Evolutionary conservation across 306 rosid species (phyloP).

Genomic region (Pyrus communis): DNA sequence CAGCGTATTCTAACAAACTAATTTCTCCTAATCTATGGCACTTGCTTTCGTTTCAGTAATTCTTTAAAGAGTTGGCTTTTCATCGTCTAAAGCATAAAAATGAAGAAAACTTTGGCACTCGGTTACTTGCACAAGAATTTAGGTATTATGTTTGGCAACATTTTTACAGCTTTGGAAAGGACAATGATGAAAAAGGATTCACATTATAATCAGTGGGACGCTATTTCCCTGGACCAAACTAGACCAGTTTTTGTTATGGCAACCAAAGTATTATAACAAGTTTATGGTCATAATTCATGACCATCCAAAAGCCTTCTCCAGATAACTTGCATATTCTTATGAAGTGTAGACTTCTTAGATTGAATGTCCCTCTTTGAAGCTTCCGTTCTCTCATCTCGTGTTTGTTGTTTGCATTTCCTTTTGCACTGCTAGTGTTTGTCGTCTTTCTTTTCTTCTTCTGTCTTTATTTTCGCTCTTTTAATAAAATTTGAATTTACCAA

Average conservation of each 20-base stretch:
- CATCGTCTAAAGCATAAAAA: conserved; percentile 16
- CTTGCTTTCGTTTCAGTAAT: conserved; percentile 50
- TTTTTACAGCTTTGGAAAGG: conserved; percentile 14
- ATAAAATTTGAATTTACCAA: too few relatives aligned
- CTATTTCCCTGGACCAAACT: background rate
- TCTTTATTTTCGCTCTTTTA: too few relatives aligned
- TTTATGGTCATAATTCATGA: background rate
- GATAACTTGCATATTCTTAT: too few relatives aligned
- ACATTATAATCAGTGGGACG: background rate
- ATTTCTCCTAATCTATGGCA: background rate
- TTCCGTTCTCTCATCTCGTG: too few relatives aligned
- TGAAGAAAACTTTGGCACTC: conserved; percentile 15
- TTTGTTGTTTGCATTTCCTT: too few relatives aligned
- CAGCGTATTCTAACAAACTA: too few relatives aligned
- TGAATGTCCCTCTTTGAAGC: too few relatives aligned
- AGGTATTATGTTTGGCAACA: conserved; percentile 16
- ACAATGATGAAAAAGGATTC: background rate
- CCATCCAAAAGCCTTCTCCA: too few relatives aligned
- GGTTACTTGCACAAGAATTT: conserved; percentile 39
- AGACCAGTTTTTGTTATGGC: background rate
- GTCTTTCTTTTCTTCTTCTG: too few relatives aligned
- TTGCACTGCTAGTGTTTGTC: too few relatives aligned
- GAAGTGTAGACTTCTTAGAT: too few relatives aligned
- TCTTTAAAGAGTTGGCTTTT: conserved; percentile 29
- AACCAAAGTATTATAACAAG: background rate